Percentiles rank a stretch among this genome's conserved stretches.
Conservation (phyloP, 768 basidiomycete genomes). For the Chalciporus chontae region DNA sequence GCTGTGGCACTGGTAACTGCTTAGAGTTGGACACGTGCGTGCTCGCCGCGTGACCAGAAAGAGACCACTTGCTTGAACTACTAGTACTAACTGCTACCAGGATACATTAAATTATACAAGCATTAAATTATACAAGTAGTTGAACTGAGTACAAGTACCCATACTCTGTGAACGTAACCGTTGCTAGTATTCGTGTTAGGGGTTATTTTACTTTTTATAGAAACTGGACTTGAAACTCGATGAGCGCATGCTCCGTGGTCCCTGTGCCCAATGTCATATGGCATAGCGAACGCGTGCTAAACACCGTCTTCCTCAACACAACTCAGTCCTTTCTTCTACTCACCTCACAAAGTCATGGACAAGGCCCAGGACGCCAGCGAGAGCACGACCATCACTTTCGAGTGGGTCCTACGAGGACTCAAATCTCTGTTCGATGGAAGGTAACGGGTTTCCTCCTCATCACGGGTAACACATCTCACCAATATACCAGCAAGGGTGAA, state of each 20-base stretch:
- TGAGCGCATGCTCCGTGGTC: not conserved
- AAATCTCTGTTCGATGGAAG: slow-evolving; percentile 74
- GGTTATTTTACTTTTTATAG: not conserved
- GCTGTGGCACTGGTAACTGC: too few species aligned
- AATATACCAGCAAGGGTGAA: slow-evolving; percentile 55
- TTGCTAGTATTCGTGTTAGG: not conserved
- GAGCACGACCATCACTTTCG: slow-evolving; percentile 56
- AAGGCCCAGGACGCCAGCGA: slow-evolving; percentile 42
- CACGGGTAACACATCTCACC: not conserved
- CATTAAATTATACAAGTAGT: too few species aligned
- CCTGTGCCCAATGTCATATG: slow-evolving; percentile 1
- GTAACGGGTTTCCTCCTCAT: slow-evolving; percentile 24
- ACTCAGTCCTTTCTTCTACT: not conserved
- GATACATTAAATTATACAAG: too few species aligned
- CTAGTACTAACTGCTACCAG: too few species aligned
- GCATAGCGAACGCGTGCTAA: not conserved
- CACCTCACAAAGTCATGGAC: slow-evolving; percentile 24
- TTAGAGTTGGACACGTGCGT: too few species aligned
- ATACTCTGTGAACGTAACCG: too few species aligned
- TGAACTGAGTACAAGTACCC: too few species aligned
- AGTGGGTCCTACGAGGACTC: slow-evolving; percentile 75
- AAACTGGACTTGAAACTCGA: not conserved
- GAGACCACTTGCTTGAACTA: too few species aligned
- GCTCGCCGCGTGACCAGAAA: too few species aligned
- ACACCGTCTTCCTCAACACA: not conserved